Base-by-base conservation (phyloP, 2,329 filamentous ascomycete species). In the Aspergillus neotritici region DNA sequence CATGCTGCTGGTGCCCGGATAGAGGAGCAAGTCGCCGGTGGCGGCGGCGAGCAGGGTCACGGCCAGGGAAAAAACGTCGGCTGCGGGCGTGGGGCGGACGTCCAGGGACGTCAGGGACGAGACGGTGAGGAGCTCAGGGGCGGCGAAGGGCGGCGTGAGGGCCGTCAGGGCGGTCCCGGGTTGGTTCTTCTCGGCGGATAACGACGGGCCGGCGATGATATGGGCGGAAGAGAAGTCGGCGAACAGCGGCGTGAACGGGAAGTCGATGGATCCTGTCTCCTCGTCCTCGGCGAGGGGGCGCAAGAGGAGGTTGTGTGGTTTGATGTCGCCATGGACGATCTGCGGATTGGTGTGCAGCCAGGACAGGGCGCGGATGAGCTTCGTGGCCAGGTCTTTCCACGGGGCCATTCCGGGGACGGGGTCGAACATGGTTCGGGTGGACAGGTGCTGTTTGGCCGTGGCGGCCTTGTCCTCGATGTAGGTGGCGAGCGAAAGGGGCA, bases 301-400 rank as follows among this genome's bases (percentile, higher is more conserved):
- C 15, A 74, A 56, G 1, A 73, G 58, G 21, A 73, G 57, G 32
- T 73, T 74, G 35, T 66, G 63, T 4, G 69, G 70, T 47, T 74
- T 74, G 53, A 74, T 67, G 54, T 74, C 71, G 1, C 69, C 71
- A 49, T 75, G 72, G 3, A 74, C 62, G 4, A 74, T 59, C 4
- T 62, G 59, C 2, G 64, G 58, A 3, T 51, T 48, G 29, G 55
- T 50, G 39, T 75, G 72, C 5, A 75, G 57, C 67, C 70, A 75
- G 6, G 54, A 51, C 3, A 75, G 58, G 1, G 69, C 65, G 6
- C 51, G 42, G 38, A 73, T 66, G 9, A 75, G 60, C 38, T 63
- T 61, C 31, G 53, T 50, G 11, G 70, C 66, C 5, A 75, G 55
- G 9, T 57, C 52, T 1, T 65, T 58, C 71, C 71, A 75, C 6